These are phyloP conservation scores for Colletotrichum magnum DNA, from an alignment of 2,329 filamentous ascomycete genomes.

Conservation along the genomic window DNA sequence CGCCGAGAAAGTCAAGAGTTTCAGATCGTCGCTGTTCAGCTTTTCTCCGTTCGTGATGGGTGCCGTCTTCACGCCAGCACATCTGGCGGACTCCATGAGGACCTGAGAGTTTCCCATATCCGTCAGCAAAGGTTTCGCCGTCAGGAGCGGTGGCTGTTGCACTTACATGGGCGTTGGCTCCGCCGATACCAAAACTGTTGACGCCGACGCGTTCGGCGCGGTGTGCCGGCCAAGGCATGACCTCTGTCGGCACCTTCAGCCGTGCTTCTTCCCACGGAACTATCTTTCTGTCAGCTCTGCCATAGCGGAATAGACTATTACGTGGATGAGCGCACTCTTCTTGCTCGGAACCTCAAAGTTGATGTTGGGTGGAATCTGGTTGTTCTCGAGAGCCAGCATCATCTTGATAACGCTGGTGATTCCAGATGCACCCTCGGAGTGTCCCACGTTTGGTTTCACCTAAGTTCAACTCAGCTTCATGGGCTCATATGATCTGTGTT, in stretches of 20 bases:
- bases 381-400: slow-evolving; percentile 56
- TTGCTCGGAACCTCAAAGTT: slow-evolving; percentile 52
- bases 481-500: too few relatives aligned
- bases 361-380: slow-evolving; percentile 56
- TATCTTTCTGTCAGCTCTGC: slow-evolving; percentile 6
- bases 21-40: background rate
- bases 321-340: background rate
- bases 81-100: slow-evolving; percentile 28
- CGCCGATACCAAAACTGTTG: slow-evolving; percentile 54
- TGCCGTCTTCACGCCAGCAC: slow-evolving; percentile 8
- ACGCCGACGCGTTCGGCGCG: slow-evolving; percentile 46
- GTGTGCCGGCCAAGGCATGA: slow-evolving; percentile 50
- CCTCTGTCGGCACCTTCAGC: slow-evolving; percentile 48
- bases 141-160: too few relatives aligned
- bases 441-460: slow-evolving; percentile 59
- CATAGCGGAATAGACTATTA: fast-evolving
- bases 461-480: background rate
- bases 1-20: slow-evolving; percentile 21
- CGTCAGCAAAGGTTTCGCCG: too few relatives aligned
- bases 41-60: background rate
- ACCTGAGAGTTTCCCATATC: background rate
- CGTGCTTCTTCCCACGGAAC: slow-evolving; percentile 44
- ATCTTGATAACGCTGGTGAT: slow-evolving; percentile 59
- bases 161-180: slow-evolving; percentile 51
- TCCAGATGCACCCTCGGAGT: slow-evolving; percentile 60